Evolutionary conservation across 2,329 filamentous ascomycete genomes (phyloP).

Genomic region (Magnaporthiopsis incrustans): DNA sequence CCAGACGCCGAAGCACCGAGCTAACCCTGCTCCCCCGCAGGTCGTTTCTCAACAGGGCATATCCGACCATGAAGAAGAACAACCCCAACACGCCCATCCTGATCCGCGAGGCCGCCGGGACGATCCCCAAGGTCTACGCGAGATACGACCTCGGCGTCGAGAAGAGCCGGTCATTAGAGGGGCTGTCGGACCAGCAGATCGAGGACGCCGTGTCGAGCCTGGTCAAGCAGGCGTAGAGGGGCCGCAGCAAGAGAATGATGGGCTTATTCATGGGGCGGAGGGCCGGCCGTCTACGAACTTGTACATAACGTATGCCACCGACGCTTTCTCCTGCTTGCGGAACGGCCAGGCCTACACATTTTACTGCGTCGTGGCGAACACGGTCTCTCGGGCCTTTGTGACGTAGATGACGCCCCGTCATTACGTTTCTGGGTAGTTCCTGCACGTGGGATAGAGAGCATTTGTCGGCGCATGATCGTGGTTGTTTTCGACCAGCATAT

Average conservation of each 20-base stretch:
- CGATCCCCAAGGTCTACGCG: slow-evolving; percentile 79
- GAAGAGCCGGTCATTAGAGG: slow-evolving; percentile 48
- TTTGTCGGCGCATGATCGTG: no score
- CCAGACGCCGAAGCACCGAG: neutral
- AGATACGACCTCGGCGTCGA: slow-evolving; percentile 67
- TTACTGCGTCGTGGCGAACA: no score
- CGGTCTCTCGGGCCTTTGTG: no score
- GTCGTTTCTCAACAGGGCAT: slow-evolving; percentile 81
- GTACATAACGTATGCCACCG: neutral
- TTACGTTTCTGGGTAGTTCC: no score
- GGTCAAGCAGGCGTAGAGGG: no score
- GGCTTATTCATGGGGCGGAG: neutral
- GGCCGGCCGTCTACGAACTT: neutral
- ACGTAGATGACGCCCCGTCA: no score
- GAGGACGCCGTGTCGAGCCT: slow-evolving; percentile 49
- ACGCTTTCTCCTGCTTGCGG: no score
- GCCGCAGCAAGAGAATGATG: neutral
- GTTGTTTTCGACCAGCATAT: no score
- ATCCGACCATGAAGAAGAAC: slow-evolving; percentile 99
- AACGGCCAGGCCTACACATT: no score
- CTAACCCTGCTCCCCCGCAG: slow-evolving; percentile 34
- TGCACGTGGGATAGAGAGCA: no score
- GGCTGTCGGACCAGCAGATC: slow-evolving; percentile 52
- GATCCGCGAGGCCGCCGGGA: slow-evolving; percentile 83
- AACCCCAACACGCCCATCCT: slow-evolving; percentile 92